A percentile compares a stretch with the other conserved stretches of the same genome.
Conservation (phyloP, 2,329 filamentous ascomycete genomes). For the Sporothrix phasma region DNA sequence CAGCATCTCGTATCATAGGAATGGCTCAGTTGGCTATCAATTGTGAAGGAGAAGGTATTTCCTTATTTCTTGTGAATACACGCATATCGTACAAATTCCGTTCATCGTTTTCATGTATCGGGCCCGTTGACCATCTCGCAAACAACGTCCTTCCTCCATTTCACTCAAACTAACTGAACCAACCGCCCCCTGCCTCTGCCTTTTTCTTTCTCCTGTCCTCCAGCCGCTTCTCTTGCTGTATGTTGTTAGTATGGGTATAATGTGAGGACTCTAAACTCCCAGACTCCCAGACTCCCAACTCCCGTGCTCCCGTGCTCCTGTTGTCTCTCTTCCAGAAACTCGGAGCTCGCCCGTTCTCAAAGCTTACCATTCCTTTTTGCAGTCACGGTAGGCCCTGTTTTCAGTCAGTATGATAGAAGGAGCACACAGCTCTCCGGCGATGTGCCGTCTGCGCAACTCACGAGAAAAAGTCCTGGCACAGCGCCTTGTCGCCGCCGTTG, state of each 20-base stretch:
- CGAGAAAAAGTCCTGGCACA: constrained; percentile 96
- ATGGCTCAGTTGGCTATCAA: too few relatives aligned
- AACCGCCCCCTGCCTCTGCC: background rate
- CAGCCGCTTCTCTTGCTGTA: constrained; percentile 1
- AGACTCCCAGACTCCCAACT: too few relatives aligned
- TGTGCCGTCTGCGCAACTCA: constrained; percentile 30
- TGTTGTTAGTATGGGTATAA: background rate
- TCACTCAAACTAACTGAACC: too few relatives aligned
- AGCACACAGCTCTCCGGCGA: too few relatives aligned
- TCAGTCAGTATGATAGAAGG: background rate
- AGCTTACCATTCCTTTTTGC: constrained; percentile 81
- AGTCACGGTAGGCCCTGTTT: constrained; percentile 76
- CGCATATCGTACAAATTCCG: background rate
- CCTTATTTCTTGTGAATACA: background rate
- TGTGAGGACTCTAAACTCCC: too few relatives aligned
- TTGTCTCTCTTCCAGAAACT: too few relatives aligned
- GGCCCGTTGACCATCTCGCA: background rate
- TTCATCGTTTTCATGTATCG: background rate
- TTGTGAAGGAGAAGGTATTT: background rate
- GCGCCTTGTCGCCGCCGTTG: constrained; percentile 75
- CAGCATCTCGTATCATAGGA: too few relatives aligned
- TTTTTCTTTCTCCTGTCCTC: background rate
- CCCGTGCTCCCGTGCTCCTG: too few relatives aligned
- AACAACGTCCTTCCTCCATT: too few relatives aligned
- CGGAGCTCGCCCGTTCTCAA: too few relatives aligned